Percentiles rank a stretch among this genome's conserved stretches.
Conservation (phyloP, 768 basidiomycete genomes). For the Suillus americanus region DNA sequence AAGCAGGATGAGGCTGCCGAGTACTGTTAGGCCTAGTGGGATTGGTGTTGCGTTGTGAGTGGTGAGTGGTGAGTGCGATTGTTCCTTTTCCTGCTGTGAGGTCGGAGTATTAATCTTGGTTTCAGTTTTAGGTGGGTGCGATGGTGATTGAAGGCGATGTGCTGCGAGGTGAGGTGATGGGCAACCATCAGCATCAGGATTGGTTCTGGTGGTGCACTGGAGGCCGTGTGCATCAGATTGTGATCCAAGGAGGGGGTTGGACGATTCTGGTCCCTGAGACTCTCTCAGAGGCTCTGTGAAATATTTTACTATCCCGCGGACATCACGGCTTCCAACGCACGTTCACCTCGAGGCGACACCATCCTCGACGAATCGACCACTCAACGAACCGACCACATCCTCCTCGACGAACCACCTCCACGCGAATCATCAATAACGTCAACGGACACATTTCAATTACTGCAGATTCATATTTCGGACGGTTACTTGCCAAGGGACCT, state of each 20-base stretch:
- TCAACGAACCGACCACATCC: background rate
- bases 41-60: slow-evolving; percentile 3
- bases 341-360: background rate
- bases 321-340: background rate
- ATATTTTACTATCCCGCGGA: background rate
- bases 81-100: background rate
- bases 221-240: background rate
- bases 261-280: background rate
- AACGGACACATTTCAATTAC: background rate
- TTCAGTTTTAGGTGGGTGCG: background rate
- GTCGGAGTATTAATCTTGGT: background rate
- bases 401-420: background rate
- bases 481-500: background rate
- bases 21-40: background rate
- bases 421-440: background rate
- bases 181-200: background rate
- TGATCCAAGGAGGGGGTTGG: background rate
- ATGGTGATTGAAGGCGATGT: background rate
- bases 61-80: background rate
- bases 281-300: background rate
- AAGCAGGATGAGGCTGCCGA: slow-evolving; percentile 39
- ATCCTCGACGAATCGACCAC: background rate
- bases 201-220: background rate
- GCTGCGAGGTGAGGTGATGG: background rate
- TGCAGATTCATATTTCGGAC: background rate